Conservation (phyloP, 495 filamentous ascomycete species). For the Aspergillus sclerotioniger region DNA sequence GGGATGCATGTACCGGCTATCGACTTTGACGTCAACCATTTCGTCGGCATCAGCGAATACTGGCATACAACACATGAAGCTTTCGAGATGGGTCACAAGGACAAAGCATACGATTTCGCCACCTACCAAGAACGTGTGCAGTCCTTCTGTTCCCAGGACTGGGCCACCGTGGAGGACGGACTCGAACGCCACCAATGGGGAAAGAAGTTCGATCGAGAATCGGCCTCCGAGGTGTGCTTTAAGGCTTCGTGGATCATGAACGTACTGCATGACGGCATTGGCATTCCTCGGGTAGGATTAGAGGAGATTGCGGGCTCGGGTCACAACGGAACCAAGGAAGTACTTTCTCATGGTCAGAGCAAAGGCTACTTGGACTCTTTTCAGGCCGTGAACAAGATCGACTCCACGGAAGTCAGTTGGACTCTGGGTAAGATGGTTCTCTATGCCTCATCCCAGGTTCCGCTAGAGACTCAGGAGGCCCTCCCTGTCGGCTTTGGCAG, state of each 20-base stretch:
- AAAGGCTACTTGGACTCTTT: constrained; percentile 87
- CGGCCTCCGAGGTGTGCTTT: constrained; percentile 87
- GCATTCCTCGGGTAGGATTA: constrained; percentile 83
- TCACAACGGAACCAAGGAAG: constrained; percentile 74
- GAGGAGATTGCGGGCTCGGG: constrained; percentile 52
- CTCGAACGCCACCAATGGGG: constrained; percentile 67
- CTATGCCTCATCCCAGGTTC: constrained; percentile 87
- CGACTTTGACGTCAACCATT: constrained; percentile 97
- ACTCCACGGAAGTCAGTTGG: constrained; percentile 95
- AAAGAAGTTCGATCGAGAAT: constrained; percentile 70
- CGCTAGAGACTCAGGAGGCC: constrained; percentile 53
- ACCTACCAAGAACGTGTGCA: constrained; percentile 85
- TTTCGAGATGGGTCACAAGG: constrained; percentile 76
- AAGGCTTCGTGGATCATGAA: constrained; percentile 98
- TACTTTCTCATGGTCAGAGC: constrained; percentile 65
- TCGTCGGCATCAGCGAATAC: constrained; percentile 96
- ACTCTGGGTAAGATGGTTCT: constrained; percentile 97
- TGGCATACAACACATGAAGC: constrained; percentile 98
- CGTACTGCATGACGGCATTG: constrained; percentile 91
- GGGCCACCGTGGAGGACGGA: constrained; percentile 67
- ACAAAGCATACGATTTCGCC: constrained; percentile 86
- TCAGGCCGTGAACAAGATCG: constrained; percentile 89
- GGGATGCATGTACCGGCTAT: constrained; percentile 92
- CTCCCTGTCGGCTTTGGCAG: constrained; percentile 88
- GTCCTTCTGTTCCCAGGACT: constrained; percentile 81